Evolutionary conservation across 2,329 filamentous ascomycete genomes (phyloP).

Genomic region (Pseudogymnoascus sp.): DNA sequence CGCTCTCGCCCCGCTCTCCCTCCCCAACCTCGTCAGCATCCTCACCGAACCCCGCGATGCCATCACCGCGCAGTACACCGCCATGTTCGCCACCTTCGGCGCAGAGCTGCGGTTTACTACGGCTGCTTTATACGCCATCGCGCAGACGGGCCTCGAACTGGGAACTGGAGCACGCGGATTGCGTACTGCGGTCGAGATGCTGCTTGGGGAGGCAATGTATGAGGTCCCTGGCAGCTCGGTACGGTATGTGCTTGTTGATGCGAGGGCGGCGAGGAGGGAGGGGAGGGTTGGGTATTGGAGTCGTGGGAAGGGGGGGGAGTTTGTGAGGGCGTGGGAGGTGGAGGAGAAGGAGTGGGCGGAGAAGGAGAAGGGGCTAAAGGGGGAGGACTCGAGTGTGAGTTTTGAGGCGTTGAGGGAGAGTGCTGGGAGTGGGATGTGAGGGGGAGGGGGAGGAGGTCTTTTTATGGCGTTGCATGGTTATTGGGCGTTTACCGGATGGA

Average conservation of each 20-base stretch:
- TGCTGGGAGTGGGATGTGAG: conserved; percentile 22
- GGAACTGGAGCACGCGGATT: conserved; percentile 73
- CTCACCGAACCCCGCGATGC: conserved; percentile 88
- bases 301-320: conserved; percentile 59
- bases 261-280: conserved; percentile 48
- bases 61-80: conserved; percentile 78
- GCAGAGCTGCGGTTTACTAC: conserved; percentile 76
- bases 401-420: conserved; percentile 24
- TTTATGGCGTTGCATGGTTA: not conserved
- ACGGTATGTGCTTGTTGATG: conserved; percentile 65
- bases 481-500: not conserved
- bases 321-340: conserved; percentile 58
- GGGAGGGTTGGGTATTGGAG: conserved; percentile 56
- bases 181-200: conserved; percentile 71
- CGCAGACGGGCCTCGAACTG: conserved; percentile 51
- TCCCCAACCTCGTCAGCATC: conserved; percentile 66
- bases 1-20: conserved; percentile 67
- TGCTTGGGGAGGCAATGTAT: conserved; percentile 73
- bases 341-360: conserved; percentile 39
- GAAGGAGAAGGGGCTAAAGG: conserved; percentile 10
- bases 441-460: not conserved
- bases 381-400: conserved; percentile 11
- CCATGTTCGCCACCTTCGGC: conserved; percentile 68
- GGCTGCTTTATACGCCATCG: conserved; percentile 71
- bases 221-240: conserved; percentile 56